Base-by-base conservation (phyloP, 75 land plant genomes). In the Larix kaempferi region DNA sequence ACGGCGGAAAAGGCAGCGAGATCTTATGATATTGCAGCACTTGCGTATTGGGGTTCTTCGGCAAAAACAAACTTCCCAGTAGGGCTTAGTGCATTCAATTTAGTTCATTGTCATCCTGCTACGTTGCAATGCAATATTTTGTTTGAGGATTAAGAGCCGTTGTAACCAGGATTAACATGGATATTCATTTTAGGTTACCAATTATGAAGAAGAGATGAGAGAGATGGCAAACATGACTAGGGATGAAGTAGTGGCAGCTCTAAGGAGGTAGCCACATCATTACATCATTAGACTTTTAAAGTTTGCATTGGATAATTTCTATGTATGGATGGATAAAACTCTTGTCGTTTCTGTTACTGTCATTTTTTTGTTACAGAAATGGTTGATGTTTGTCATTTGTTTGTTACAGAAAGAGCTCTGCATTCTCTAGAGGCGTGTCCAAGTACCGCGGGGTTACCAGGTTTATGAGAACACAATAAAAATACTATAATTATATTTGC, bases 201-300 rank as follows among this genome's bases (percentile, higher is more conserved):
- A 67, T 22, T 92, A 92, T 71, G 85, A 85, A 78, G 76, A 84
- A 39, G 95, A 92, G 72, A 83, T 90, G 12, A 91, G 90, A 59
- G 92, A 86, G 77, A 92, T 92, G 92, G 85, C 90, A 82, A 79
- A 87, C 72, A 92, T 86, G 88, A 78, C 83, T 7, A 84, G 89
- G 73, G 86, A 88, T 44, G 92, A 90, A 74, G 90, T 74, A 79
- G 91, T 92, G n/a, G 90, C 86, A 11, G 73, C 85, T 19, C 80
- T 92, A 76, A 86, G 91, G 79, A 90, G 95, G 95, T 92, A 76
- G 61, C 61, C 21, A 59, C 10, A 59, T 59, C 3, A 6, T 59
- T 59, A 59, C 6, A 5, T 44, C 5, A 59, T 59, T n/a, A n/a
- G 3, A 4, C 61, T 59, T 59, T 59, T 17, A 59, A n/a, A 3